Evolutionary conservation across 305 asterid genomes (phyloP).

Genomic region (Rubia tinctorum): DNA sequence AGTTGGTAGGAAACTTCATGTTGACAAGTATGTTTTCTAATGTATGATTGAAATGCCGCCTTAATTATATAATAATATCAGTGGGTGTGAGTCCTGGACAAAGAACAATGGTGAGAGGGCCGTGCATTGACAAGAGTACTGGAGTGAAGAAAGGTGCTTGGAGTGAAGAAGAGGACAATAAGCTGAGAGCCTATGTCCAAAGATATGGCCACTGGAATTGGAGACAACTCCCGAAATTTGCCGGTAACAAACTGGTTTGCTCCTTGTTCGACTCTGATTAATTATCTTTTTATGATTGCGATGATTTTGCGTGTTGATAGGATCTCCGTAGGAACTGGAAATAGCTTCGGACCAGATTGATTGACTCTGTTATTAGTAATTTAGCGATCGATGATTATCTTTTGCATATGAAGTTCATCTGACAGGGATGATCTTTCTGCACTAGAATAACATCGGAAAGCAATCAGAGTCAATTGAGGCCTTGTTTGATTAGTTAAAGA

Average conservation of each 20-base stretch:
- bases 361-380: background rate
- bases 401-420: background rate
- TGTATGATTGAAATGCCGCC: background rate
- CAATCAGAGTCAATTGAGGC: background rate
- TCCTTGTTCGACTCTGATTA: background rate
- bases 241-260: background rate
- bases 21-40: background rate
- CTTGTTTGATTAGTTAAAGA: no score
- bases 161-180: background rate
- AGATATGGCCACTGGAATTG: background rate
- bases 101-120: background rate
- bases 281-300: background rate
- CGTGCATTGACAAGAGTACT: background rate
- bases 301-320: background rate
- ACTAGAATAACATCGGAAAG: background rate
- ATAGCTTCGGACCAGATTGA: background rate
- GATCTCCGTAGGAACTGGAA: no score
- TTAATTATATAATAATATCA: background rate
- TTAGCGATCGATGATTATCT: no score
- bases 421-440: background rate
- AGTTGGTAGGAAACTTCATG: background rate
- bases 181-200: background rate
- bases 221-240: background rate
- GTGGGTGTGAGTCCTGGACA: background rate
- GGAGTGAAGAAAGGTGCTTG: slow-evolving; percentile 1